Percentiles rank a stretch among this genome's conserved stretches.
Conservation (phyloP, 306 rosid species). For the Rosa rugosa region DNA sequence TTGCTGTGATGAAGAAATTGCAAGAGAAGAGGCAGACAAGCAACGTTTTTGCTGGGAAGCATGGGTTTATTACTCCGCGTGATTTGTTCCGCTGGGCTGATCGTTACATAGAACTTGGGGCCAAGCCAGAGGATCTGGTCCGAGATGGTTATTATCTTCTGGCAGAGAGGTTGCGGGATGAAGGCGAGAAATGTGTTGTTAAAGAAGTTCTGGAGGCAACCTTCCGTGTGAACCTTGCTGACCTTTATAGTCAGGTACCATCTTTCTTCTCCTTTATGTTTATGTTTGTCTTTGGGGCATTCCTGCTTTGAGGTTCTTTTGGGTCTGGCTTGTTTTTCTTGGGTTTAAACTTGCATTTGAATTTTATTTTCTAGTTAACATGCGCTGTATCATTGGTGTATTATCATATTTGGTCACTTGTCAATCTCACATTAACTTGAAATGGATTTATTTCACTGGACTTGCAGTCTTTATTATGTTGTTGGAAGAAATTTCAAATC, state of each 20-base stretch:
- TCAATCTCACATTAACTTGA: background rate
- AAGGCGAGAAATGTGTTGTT: constrained; percentile 64
- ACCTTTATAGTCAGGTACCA: constrained; percentile 64
- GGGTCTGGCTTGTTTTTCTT: background rate
- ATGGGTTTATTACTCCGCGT: constrained; percentile 94
- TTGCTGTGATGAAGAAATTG: constrained; percentile 85
- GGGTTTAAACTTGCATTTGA: background rate
- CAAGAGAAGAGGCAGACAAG: constrained; percentile 72
- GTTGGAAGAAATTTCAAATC: background rate
- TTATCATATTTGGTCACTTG: background rate
- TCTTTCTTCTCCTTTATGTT: background rate
- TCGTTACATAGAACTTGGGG: constrained; percentile 67
- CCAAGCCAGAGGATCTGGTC: constrained; percentile 63
- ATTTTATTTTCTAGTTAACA: background rate
- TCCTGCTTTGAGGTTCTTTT: background rate
- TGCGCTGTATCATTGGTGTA: background rate
- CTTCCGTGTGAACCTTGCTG: constrained; percentile 46
- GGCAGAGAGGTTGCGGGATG: constrained; percentile 83
- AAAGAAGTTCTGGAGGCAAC: constrained; percentile 56
- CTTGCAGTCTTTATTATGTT: background rate
- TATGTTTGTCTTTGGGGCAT: background rate
- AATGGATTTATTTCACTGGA: background rate
- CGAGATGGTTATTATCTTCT: constrained; percentile 92
- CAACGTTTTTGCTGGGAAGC: constrained; percentile 84
- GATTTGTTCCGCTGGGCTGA: constrained; percentile 96